Evolutionary conservation across 371 early-diverging fungal species (phyloP).

Genomic region (Polyrhizophydium stewartii): DNA sequence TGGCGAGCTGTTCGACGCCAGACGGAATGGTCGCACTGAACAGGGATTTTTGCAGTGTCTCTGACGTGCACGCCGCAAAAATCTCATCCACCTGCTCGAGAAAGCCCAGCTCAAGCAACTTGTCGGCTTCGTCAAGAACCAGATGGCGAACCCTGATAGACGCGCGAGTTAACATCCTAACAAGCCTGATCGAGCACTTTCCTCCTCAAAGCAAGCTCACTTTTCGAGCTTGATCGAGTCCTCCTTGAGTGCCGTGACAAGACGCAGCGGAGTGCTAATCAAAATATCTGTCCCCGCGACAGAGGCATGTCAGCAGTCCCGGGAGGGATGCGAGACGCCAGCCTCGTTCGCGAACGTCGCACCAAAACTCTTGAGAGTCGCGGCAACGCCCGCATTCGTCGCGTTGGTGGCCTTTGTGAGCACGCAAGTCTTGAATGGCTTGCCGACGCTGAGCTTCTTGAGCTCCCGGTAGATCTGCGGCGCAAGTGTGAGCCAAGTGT

Average conservation of each 20-base stretch:
- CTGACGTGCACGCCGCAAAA: conserved; percentile 74
- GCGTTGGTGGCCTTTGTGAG: conserved; percentile 69
- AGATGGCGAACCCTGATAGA: conserved; percentile 43
- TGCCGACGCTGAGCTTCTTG: conserved; percentile 61
- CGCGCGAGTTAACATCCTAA: too few species aligned
- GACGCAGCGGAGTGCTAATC: conserved; percentile 84
- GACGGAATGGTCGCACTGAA: conserved; percentile 95
- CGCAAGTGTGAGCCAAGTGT: neutral
- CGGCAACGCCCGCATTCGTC: conserved; percentile 47
- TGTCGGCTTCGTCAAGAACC: conserved; percentile 68
- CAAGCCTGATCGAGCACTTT: neutral
- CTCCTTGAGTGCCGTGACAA: conserved; percentile 83
- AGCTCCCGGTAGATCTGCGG: conserved; percentile 73
- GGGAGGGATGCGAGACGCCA: neutral
- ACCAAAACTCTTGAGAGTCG: conserved; percentile 73
- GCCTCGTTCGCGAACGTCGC: too few species aligned
- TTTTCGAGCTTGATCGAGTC: conserved; percentile 70
- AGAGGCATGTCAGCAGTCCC: neutral
- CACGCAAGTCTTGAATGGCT: conserved; percentile 66
- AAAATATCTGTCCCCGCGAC: conserved; percentile 84
- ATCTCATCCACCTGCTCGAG: conserved; percentile 43
- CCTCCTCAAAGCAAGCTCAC: conserved; percentile 48
- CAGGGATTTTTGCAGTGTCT: conserved; percentile 71
- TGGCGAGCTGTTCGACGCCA: conserved; percentile 86
- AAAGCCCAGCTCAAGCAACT: conserved; percentile 61